These are phyloP conservation scores for Ajuga reptans DNA, from an alignment of 305 asterid genomes.

Conservation along the genomic window DNA sequence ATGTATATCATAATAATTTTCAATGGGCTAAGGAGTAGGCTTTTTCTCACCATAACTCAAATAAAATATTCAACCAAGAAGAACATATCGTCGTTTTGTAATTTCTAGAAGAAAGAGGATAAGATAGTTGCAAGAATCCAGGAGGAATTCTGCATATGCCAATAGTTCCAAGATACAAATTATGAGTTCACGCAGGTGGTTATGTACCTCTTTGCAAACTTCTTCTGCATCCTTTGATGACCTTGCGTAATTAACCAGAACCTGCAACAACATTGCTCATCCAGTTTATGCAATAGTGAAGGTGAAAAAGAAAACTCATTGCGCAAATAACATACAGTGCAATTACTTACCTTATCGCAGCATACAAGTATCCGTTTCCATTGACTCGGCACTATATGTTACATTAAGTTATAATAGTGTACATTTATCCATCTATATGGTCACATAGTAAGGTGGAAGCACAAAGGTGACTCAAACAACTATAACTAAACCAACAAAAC, in stretches of 20 bases:
- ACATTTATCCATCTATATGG: background rate
- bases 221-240: conserved; percentile 93
- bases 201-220: conserved; percentile 76
- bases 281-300: conserved; percentile 4
- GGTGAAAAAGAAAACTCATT: conserved; percentile 7
- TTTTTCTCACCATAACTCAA: background rate
- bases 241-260: conserved; percentile 93
- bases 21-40: background rate
- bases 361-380: background rate
- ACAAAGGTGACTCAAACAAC: background rate
- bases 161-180: background rate
- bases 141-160: background rate
- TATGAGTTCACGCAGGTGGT: conserved; percentile 9
- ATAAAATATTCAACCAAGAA: background rate
- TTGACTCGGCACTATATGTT: background rate
- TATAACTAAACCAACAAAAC: background rate
- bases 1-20: background rate
- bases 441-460: background rate
- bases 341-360: background rate
- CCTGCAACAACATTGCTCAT: conserved; percentile 31
- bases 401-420: background rate
- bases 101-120: background rate
- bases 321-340: background rate
- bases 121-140: conserved; percentile 5
- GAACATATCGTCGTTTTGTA: background rate